phyloP scores from a whole-genome alignment of 116 monocot species.

The Cymodocea nodosa region DNA sequence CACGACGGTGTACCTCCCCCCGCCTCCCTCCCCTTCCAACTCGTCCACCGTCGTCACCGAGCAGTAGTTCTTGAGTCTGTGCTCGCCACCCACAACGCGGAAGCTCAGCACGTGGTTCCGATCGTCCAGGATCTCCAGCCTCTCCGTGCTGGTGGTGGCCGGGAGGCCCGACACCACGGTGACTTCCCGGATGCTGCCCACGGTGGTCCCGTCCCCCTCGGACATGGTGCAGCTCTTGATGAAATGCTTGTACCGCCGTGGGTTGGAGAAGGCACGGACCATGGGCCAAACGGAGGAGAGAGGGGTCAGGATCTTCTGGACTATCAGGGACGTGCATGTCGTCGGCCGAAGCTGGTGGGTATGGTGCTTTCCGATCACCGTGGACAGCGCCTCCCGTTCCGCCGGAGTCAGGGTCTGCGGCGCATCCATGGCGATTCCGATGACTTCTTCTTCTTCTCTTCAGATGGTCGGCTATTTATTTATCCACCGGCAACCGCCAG shows the following conservation, averaged over 20 bases:
- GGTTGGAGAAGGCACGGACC: slow-evolving; percentile 17
- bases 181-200: slow-evolving; percentile 24
- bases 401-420: background rate
- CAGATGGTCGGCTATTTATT: too few species aligned
- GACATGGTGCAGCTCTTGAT: slow-evolving; percentile 16
- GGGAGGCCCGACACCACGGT: slow-evolving; percentile 43
- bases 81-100: slow-evolving; percentile 21
- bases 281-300: slow-evolving; percentile 13
- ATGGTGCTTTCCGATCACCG: background rate
- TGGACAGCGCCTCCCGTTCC: background rate
- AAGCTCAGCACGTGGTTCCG: slow-evolving; percentile 17
- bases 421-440: slow-evolving; percentile 1
- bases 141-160: slow-evolving; percentile 37
- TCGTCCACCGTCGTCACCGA: slow-evolving; percentile 39
- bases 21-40: slow-evolving; percentile 7
- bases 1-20: slow-evolving; percentile 32
- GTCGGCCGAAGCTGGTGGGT: background rate
- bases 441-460: too few species aligned
- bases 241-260: slow-evolving; percentile 25
- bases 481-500: too few species aligned
- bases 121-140: slow-evolving; percentile 43
- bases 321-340: slow-evolving; percentile 5
- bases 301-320: slow-evolving; percentile 8
- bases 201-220: background rate
- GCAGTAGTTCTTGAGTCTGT: slow-evolving; percentile 21